A percentile compares a stretch with the other conserved stretches of the same genome.
phyloP scores from a whole-genome alignment of 352 stramenopile species.

The Phytophthora tubulina region DNA sequence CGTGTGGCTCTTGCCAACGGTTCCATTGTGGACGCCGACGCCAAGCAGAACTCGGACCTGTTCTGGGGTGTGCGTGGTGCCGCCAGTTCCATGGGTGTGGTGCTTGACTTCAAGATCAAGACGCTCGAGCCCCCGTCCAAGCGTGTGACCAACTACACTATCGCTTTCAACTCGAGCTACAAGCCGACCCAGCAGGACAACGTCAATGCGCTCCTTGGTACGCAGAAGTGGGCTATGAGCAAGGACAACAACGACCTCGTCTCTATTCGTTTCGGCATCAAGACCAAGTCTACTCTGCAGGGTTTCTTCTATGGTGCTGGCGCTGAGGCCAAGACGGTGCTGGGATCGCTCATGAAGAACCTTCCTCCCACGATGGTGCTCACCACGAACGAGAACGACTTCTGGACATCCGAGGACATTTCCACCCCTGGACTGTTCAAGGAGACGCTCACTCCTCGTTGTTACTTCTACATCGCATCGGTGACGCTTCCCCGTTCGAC shows the following conservation, averaged over 20 bases:
- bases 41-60: constrained; percentile 32
- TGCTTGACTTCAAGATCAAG: constrained; percentile 34
- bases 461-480: constrained; percentile 40
- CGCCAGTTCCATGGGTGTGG: constrained; percentile 36
- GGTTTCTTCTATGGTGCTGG: constrained; percentile 33
- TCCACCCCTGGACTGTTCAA: constrained; percentile 28
- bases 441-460: constrained; percentile 29
- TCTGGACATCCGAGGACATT: constrained; percentile 31
- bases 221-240: constrained; percentile 30
- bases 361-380: constrained; percentile 29
- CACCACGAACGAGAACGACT: constrained; percentile 21
- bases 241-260: constrained; percentile 36
- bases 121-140: constrained; percentile 24
- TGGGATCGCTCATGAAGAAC: constrained; percentile 29
- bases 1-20: constrained; percentile 35
- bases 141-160: constrained; percentile 29
- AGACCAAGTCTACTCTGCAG: constrained; percentile 15
- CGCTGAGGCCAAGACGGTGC: constrained; percentile 8
- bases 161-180: constrained; percentile 15
- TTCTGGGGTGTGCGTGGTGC: constrained; percentile 39
- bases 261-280: constrained; percentile 33
- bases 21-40: constrained; percentile 31
- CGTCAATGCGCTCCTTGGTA: constrained; percentile 31
- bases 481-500: constrained; percentile 31
- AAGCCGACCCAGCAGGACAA: constrained; percentile 36